A percentile compares a stretch with the other conserved stretches of the same genome.
These are phyloP conservation scores for Yarrowia sp. DNA, from an alignment of 805 yeast species.

Conservation along the genomic window DNA sequence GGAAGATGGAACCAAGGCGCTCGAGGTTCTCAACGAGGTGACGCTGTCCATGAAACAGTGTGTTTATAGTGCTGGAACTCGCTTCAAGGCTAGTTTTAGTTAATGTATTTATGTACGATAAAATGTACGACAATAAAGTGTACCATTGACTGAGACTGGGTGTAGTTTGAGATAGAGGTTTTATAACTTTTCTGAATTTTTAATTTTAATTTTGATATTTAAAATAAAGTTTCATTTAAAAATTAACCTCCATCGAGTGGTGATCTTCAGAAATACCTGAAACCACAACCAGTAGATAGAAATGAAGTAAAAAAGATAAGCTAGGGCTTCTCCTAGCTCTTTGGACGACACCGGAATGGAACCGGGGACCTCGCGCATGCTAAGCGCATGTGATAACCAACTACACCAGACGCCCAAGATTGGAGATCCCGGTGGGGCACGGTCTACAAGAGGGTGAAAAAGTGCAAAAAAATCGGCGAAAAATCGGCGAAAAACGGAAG, in stretches of 20 bases:
- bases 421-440: background rate
- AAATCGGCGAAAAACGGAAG: too few relatives aligned
- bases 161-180: too few relatives aligned
- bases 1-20: background rate
- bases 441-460: background rate
- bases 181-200: too few relatives aligned
- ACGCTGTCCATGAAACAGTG: background rate
- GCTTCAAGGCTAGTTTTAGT: background rate
- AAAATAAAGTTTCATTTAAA: background rate
- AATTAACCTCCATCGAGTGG: background rate
- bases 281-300: background rate
- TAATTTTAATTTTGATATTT: too few relatives aligned
- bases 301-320: background rate
- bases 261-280: background rate
- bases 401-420: slow-evolving; percentile 1
- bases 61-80: slow-evolving; percentile 1
- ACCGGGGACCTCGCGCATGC: slow-evolving; percentile 14
- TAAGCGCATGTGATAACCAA: slow-evolving; percentile 10
- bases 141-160: too few relatives aligned
- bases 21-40: slow-evolving; percentile 2
- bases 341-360: slow-evolving; percentile 5
- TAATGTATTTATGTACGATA: background rate
- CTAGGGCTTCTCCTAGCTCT: background rate
- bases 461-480: background rate
- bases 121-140: too few relatives aligned